These are phyloP conservation scores for Pichia deserticola DNA, from an alignment of 805 yeast genomes.

Conservation along the genomic window DNA sequence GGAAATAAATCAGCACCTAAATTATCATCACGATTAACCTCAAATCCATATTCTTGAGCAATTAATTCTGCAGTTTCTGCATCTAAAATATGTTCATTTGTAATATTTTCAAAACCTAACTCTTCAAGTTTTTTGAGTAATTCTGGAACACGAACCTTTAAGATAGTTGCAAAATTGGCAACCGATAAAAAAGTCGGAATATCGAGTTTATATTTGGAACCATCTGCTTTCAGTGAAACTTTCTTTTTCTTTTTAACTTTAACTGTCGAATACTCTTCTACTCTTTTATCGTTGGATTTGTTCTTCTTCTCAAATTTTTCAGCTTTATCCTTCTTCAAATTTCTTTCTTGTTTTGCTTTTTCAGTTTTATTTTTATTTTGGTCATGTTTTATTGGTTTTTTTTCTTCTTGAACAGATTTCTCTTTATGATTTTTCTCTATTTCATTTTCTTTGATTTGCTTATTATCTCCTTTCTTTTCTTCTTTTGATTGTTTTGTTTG, in stretches of 20 bases:
- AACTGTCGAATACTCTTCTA: not conserved
- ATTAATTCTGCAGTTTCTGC: conserved; percentile 78
- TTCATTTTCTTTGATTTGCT: not conserved
- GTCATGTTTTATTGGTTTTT: not conserved
- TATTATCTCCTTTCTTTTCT: not conserved
- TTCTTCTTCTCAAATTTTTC: not conserved
- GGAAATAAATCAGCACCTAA: conserved; percentile 56
- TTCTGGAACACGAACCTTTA: conserved; percentile 56
- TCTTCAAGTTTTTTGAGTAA: conserved; percentile 50
- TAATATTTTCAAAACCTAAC: conserved; percentile 66
- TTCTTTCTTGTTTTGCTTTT: not conserved
- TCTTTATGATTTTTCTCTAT: not conserved
- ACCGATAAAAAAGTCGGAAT: conserved; percentile 78
- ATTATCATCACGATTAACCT: conserved; percentile 48
- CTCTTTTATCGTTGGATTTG: not conserved
- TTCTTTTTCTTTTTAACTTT: conserved; percentile 8
- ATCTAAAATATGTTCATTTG: conserved; percentile 76
- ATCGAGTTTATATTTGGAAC: conserved; percentile 23
- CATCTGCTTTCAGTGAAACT: not conserved
- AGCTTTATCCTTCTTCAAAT: not conserved
- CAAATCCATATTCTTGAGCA: conserved; percentile 83
- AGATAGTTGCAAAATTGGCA: conserved; percentile 64
- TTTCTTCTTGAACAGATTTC: not conserved
- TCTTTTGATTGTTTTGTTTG: not conserved
- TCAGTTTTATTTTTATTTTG: not conserved